These are phyloP conservation scores for Vigna nakashimae DNA, from an alignment of 306 rosid species.

Conservation along the genomic window DNA sequence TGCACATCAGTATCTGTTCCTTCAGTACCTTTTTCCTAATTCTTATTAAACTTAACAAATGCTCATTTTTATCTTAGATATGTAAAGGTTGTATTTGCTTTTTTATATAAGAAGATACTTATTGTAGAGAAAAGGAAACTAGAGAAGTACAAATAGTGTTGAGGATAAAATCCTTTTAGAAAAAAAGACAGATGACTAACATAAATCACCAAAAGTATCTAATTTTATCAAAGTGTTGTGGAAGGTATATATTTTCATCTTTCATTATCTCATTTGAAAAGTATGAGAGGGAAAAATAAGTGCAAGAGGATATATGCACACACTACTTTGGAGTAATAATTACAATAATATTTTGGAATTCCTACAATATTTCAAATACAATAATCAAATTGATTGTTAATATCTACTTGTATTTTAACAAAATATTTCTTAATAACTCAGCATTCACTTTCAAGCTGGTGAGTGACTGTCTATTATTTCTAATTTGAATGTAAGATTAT, in stretches of 20 bases:
- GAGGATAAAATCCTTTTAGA: neutral
- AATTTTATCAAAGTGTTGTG: neutral
- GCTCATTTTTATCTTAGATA: neutral
- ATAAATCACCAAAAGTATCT: neutral
- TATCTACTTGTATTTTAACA: too few species aligned
- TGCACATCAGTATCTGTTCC: constrained; percentile 21
- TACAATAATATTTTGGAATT: too few species aligned
- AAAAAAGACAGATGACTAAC: neutral
- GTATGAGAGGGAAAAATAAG: too few species aligned
- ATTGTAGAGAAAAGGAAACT: neutral
- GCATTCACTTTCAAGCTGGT: too few species aligned
- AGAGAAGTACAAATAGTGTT: neutral
- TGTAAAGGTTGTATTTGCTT: neutral
- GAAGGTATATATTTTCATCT: neutral
- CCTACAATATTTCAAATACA: too few species aligned
- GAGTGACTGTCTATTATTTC: too few species aligned
- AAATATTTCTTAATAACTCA: too few species aligned
- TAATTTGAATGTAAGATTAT: too few species aligned
- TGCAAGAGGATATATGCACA: too few species aligned
- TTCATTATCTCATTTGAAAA: neutral
- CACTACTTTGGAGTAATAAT: too few species aligned
- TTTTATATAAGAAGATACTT: neutral
- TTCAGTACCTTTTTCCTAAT: neutral
- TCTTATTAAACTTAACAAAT: neutral
- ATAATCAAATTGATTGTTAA: too few species aligned